Conservation (phyloP, 2,329 filamentous ascomycete species). For the Penicillium sp. region DNA sequence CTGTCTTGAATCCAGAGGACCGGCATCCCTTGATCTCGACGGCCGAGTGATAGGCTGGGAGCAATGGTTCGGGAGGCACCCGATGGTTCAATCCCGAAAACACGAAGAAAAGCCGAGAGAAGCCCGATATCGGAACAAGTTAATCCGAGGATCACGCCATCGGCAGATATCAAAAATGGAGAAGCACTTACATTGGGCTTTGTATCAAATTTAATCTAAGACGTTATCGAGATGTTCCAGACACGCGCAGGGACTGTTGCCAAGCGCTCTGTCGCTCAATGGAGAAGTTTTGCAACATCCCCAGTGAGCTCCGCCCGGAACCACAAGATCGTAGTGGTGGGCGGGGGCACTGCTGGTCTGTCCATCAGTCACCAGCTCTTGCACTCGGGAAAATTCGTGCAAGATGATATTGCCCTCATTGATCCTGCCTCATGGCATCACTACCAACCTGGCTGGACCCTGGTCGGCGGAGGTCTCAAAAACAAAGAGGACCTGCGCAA, state of each 20-base stretch:
- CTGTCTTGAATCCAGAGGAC: too few species aligned
- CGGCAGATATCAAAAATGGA: background rate
- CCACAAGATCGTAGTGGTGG: conserved; percentile 65
- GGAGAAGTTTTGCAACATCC: conserved; percentile 28
- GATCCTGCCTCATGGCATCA: conserved; percentile 62
- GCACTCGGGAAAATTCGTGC: conserved; percentile 53
- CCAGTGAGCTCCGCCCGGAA: conserved; percentile 40
- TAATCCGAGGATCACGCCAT: conserved; percentile 13
- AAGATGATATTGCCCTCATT: conserved; percentile 61
- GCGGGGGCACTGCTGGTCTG: conserved; percentile 63
- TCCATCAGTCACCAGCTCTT: conserved; percentile 66
- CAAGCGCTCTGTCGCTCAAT: conserved; percentile 17
- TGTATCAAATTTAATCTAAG: background rate
- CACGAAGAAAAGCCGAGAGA: background rate
- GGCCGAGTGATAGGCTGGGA: too few species aligned
- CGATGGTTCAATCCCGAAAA: too few species aligned
- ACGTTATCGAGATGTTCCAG: conserved; percentile 26
- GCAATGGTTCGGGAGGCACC: too few species aligned
- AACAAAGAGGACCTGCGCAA: conserved; percentile 56
- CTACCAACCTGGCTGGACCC: conserved; percentile 67
- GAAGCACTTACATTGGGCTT: background rate
- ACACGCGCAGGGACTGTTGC: conserved; percentile 24
- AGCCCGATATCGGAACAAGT: conserved; percentile 8
- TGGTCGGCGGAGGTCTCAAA: conserved; percentile 65
- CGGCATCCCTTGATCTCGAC: too few species aligned